Conservation (phyloP, 805 yeast species). For the Isabelozyma heimii region DNA sequence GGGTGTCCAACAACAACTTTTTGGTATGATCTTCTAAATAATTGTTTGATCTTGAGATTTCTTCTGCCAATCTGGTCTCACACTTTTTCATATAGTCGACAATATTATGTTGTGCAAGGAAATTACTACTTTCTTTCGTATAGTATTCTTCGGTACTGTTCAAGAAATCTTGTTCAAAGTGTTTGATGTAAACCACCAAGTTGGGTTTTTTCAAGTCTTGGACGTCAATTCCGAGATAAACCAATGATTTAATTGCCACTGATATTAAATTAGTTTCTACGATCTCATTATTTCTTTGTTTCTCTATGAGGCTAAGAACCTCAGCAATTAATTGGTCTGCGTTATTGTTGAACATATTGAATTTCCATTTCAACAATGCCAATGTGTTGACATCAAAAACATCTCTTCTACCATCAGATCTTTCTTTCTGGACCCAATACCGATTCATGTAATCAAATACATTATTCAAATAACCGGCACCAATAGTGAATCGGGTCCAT, state of each 20-base stretch:
- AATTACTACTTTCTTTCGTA: constrained; percentile 62
- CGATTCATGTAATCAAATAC: constrained; percentile 94
- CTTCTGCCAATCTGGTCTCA: constrained; percentile 78
- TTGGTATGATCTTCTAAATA: constrained; percentile 86
- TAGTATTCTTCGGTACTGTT: constrained; percentile 68
- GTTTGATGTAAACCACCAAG: constrained; percentile 73
- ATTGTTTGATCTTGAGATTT: constrained; percentile 71
- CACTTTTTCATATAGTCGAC: constrained; percentile 90
- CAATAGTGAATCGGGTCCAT: constrained; percentile 88
- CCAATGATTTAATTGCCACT: constrained; percentile 81
- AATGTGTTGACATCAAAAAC: constrained; percentile 89
- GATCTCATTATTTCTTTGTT: constrained; percentile 75
- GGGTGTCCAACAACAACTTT: constrained; percentile 67
- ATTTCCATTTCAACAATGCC: constrained; percentile 85
- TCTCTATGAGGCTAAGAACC: constrained; percentile 70
- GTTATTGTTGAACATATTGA: constrained; percentile 70
- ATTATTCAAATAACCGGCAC: constrained; percentile 88
- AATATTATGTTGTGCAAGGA: constrained; percentile 71
- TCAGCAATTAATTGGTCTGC: constrained; percentile 60
- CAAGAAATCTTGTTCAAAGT: constrained; percentile 76
- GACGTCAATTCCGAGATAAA: constrained; percentile 83
- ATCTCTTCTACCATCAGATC: constrained; percentile 88
- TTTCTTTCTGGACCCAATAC: constrained; percentile 95
- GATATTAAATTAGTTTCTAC: constrained; percentile 66
- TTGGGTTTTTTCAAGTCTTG: constrained; percentile 86